Conservation (phyloP, 78 protist species). For the Dictyostelium intermedium region DNA sequence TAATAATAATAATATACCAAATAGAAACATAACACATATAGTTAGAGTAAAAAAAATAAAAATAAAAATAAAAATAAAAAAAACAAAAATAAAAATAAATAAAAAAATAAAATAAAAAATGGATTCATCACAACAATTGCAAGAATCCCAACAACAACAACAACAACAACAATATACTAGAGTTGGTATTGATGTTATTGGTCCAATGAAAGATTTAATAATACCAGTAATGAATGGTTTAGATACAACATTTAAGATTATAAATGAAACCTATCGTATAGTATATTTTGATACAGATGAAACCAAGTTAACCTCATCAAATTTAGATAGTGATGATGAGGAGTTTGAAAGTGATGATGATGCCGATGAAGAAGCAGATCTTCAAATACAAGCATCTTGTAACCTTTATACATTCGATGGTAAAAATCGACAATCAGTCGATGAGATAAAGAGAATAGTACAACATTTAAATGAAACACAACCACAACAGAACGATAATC, state of each 20-base stretch:
- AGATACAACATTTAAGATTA: background rate
- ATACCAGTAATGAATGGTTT: conserved; percentile 29
- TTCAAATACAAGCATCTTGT: conserved; percentile 37
- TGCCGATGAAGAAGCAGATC: conserved; percentile 33
- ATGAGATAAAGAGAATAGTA: conserved; percentile 15
- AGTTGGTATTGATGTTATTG: conserved; percentile 47
- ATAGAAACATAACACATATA: background rate
- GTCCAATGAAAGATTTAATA: conserved; percentile 37
- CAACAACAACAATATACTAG: background rate
- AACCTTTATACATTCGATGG: conserved; percentile 49
- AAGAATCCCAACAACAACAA: conserved; percentile 3
- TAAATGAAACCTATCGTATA: background rate
- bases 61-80: background rate
- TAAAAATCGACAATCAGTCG: conserved; percentile 26
- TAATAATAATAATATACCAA: background rate
- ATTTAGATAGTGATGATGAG: conserved; percentile 43
- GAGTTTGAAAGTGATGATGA: background rate
- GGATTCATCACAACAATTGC: background rate
- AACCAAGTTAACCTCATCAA: background rate
- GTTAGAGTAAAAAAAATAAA: background rate
- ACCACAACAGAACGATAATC: background rate
- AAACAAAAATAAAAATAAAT: background rate
- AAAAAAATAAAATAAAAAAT: background rate
- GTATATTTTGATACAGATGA: conserved; percentile 58
- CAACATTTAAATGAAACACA: background rate